These are phyloP conservation scores for Isatis lusitanica DNA, from an alignment of 441 rosid species.

Conservation along the genomic window DNA sequence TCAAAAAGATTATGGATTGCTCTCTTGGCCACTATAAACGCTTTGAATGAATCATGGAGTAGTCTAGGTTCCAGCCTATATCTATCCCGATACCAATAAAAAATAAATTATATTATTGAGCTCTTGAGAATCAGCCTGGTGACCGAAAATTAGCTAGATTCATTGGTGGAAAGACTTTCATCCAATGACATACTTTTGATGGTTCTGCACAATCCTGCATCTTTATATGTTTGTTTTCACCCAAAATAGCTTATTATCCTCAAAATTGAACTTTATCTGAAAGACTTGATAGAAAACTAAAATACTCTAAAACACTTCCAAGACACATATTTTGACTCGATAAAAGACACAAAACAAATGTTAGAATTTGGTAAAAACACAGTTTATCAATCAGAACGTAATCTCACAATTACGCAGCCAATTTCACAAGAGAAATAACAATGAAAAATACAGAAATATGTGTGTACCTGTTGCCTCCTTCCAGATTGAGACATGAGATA, in stretches of 20 bases:
- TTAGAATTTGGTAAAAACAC: too few species aligned
- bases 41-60: neutral
- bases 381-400: neutral
- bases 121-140: neutral
- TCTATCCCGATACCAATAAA: neutral
- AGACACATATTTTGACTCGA: too few species aligned
- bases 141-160: too few species aligned
- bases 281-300: too few species aligned
- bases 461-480: slow-evolving; percentile 31
- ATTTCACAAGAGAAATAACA: neutral
- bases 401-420: neutral
- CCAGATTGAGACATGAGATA: slow-evolving; percentile 8
- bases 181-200: too few species aligned
- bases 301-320: too few species aligned
- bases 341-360: too few species aligned
- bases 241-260: too few species aligned
- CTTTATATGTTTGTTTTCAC: too few species aligned
- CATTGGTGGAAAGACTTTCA: too few species aligned
- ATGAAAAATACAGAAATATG: neutral
- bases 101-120: neutral
- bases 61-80: neutral
- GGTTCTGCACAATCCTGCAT: too few species aligned
- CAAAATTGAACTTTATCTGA: too few species aligned
- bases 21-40: neutral
- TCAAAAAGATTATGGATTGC: neutral